Base-by-base conservation (phyloP, 2,329 filamentous ascomycete genomes). In the Nemania sp. region DNA sequence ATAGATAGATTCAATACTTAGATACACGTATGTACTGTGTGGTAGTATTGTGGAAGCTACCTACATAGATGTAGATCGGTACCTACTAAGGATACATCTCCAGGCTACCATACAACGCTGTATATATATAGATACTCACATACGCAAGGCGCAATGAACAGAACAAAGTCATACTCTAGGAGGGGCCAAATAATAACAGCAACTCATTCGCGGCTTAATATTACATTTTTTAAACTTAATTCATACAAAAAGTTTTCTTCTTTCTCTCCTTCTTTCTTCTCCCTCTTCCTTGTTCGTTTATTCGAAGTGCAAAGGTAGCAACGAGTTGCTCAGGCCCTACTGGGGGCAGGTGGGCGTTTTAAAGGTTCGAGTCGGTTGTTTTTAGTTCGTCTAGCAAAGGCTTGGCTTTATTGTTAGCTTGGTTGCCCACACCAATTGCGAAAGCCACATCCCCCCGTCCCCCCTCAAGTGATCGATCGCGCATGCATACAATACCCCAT, bases 381-480 rank as follows among this genome's bases (percentile, higher is more conserved):
- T 52, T 47, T 67, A 54, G 67, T 64, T 62, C 62, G 29, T 63
- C 58, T 62, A 55, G 62, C 49, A 66, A 55, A 52, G 58, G 68
- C 68, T 68, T 70, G 66, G 68, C 68, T 65, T 60, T 43, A 51
- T 62, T 38, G 27, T 64, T 69, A 71, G 74, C 72, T 74, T 72
- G 69, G 68, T 56, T 70, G 74, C 70, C 72, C 67, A 71, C 73
- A 73, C 66, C 64, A 71, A 69, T 75, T 71, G 72, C 67, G 64
- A 69, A 64, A 73, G 71, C 73, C 72, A 73, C 72, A 67, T 70
- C 65, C 68, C 64, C 70, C 72, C 65, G 70, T 72, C 71, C 70
- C 71, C 69, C 70, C 68, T 72, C 72, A 62, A 66, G 53, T 62
- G 61, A 70, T 69, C 69, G 69, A 74, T 70, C 70, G 66, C 63